Percentiles rank a stretch among this genome's conserved stretches.
phyloP scores from a whole-genome alignment of 2,329 filamentous ascomycete species.

The Arachnomyces sp. region DNA sequence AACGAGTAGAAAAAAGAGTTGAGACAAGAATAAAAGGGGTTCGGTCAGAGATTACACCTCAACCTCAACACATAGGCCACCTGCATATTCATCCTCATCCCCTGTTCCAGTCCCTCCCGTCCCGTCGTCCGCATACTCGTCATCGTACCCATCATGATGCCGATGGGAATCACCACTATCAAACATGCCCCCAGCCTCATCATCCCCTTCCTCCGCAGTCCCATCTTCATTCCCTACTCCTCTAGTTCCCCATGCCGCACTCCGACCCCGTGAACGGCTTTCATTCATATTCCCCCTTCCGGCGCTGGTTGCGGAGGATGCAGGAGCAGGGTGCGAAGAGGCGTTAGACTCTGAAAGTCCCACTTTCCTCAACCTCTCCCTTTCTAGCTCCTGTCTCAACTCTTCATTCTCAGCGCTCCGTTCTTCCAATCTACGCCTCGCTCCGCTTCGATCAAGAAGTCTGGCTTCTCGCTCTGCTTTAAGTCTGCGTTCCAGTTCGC shows the following conservation, averaged over 20 bases:
- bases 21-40: no score
- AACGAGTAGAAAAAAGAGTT: neutral
- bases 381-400: conserved; percentile 57
- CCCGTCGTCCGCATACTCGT: conserved; percentile 10
- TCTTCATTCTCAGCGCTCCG: conserved; percentile 67
- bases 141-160: conserved; percentile 10
- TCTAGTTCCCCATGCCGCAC: neutral
- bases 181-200: conserved; percentile 2
- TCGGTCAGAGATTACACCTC: conserved; percentile 9
- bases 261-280: no score
- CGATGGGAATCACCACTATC: neutral
- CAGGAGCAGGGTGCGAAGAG: neutral
- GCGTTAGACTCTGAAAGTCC: conserved; percentile 4
- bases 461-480: conserved; percentile 85
- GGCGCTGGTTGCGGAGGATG: no score
- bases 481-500: conserved; percentile 79
- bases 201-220: neutral
- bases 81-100: conserved; percentile 7
- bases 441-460: conserved; percentile 74
- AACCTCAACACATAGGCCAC: conserved; percentile 14
- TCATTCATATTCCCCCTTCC: no score
- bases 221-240: neutral
- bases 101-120: conserved; percentile 12
- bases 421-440: conserved; percentile 70
- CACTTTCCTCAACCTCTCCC: conserved; percentile 41